Conservation (phyloP, 2,329 filamentous ascomycete species). For the Periconia sp. region DNA sequence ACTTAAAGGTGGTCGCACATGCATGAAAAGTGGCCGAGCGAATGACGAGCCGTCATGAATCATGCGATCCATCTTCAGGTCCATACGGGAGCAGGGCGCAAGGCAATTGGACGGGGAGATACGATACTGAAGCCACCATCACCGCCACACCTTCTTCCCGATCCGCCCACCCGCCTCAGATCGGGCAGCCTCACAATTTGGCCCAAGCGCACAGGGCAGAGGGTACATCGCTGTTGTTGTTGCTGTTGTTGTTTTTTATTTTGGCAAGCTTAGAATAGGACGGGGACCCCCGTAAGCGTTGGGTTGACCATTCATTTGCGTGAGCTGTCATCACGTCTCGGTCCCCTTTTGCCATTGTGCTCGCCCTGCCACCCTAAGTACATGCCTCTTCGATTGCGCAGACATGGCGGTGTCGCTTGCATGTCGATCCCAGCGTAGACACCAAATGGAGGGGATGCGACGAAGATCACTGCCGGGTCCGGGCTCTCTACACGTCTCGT, state of each 20-base stretch:
- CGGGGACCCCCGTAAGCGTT: not conserved
- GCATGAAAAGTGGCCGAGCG: no score
- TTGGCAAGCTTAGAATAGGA: no score
- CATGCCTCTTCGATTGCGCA: not conserved
- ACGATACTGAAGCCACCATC: not conserved
- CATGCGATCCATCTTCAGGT: no score
- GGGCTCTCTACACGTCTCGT: conserved; percentile 8
- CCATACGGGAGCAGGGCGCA: no score
- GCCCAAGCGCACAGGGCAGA: no score
- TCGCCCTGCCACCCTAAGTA: not conserved
- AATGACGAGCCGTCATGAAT: no score
- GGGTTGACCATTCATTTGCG: not conserved
- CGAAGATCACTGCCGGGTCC: conserved; percentile 23
- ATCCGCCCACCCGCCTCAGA: not conserved
- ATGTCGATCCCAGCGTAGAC: not conserved
- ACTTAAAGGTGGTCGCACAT: no score
- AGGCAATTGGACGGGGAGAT: no score
- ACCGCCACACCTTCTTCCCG: not conserved
- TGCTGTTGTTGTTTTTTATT: not conserved
- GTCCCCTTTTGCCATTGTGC: not conserved
- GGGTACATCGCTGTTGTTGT: not conserved
- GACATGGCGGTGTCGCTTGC: not conserved
- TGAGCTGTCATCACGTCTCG: not conserved
- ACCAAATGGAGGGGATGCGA: conserved; percentile 18
- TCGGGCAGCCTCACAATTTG: not conserved